Evolutionary conservation across 179 eudicot species (phyloP).

Genomic region (Sideroxylon spinosum): DNA sequence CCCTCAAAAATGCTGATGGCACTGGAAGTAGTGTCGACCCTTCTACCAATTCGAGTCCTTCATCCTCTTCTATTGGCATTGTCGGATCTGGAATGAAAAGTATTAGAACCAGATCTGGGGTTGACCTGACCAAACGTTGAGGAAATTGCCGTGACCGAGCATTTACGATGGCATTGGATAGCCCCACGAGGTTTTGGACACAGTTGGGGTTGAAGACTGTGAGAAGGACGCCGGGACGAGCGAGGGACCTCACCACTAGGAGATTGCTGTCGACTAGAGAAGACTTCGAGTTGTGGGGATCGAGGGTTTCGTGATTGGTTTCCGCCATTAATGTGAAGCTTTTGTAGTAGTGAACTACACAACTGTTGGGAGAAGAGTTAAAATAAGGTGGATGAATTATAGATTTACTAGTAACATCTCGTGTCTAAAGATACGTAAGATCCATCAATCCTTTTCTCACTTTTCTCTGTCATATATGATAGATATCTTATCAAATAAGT

Average conservation of each 20-base stretch:
- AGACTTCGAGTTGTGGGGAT: not conserved
- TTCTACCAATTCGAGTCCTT: no score
- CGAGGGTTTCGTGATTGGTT: slow-evolving; percentile 9
- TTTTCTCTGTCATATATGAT: no score
- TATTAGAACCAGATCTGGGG: no score
- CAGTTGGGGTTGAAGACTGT: slow-evolving; percentile 95
- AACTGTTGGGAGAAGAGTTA: not conserved
- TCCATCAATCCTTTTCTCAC: no score
- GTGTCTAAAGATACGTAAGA: no score
- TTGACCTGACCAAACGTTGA: no score
- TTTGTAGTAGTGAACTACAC: not conserved
- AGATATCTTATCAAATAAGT: no score
- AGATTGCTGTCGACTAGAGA: slow-evolving; percentile 56
- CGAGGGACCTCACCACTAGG: slow-evolving; percentile 54
- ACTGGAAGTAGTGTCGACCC: no score
- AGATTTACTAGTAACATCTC: no score
- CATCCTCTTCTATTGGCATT: no score
- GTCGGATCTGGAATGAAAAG: no score
- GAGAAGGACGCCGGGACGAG: slow-evolving; percentile 70
- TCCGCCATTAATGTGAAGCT: slow-evolving; percentile 31
- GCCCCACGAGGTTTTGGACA: slow-evolving; percentile 87
- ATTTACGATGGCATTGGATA: slow-evolving; percentile 74
- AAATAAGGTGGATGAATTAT: not conserved
- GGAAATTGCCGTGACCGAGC: slow-evolving; percentile 40
- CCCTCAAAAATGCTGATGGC: no score